Evolutionary conservation across 768 basidiomycete genomes (phyloP).

Genomic region (Termitomyces titanicus): DNA sequence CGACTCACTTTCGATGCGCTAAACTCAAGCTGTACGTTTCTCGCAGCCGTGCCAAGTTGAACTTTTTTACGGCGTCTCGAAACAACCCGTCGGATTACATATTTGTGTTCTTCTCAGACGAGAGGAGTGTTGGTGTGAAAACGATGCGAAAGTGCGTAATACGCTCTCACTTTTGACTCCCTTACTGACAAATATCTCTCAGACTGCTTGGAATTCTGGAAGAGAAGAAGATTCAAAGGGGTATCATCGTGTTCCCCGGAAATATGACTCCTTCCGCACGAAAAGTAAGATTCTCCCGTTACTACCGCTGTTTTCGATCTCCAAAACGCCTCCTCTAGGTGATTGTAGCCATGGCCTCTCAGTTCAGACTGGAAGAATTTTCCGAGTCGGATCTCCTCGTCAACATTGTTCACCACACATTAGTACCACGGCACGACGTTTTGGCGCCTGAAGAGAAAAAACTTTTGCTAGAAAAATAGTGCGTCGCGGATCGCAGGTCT

Average conservation of each 20-base stretch:
- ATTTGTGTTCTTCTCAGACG: constrained; percentile 95
- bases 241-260: constrained; percentile 93
- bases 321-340: constrained; percentile 50
- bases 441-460: constrained; percentile 85
- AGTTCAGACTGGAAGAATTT: constrained; percentile 92
- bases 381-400: constrained; percentile 95
- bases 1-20: constrained; percentile 17
- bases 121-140: constrained; percentile 92
- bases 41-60: constrained; percentile 78
- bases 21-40: constrained; percentile 10
- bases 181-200: constrained; percentile 6
- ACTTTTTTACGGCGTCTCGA: constrained; percentile 82
- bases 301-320: constrained; percentile 9
- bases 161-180: neutral
- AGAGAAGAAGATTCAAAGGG: constrained; percentile 84
- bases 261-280: constrained; percentile 97
- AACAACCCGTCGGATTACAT: constrained; percentile 73
- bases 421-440: constrained; percentile 92
- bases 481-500: constrained; percentile 32
- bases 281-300: constrained; percentile 54
- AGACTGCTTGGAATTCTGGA: constrained; percentile 90
- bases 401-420: constrained; percentile 94
- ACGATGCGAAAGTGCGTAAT: constrained; percentile 90
- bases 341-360: constrained; percentile 82
- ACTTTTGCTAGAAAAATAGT: constrained; percentile 89